A percentile compares a stretch with the other conserved stretches of the same genome.
phyloP scores from a whole-genome alignment of 371 early-diverging fungal genomes.

The Fennellomyces sp. region DNA sequence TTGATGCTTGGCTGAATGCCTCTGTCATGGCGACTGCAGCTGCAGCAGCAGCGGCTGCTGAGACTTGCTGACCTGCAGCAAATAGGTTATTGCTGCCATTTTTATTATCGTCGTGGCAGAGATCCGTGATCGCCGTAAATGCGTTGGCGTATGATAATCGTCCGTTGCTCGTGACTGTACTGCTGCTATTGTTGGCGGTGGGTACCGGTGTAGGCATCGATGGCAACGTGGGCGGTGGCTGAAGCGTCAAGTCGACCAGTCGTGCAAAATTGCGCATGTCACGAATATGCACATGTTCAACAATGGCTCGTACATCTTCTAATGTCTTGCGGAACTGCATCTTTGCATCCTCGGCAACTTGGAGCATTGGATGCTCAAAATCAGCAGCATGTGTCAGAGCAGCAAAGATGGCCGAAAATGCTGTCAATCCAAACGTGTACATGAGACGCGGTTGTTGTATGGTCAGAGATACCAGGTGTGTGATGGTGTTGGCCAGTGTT shows the following conservation, averaged over 20 bases:
- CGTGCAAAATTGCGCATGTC: constrained; percentile 35
- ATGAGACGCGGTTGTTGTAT: constrained; percentile 37
- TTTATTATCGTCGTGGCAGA: constrained; percentile 4
- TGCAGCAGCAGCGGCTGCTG: constrained; percentile 29
- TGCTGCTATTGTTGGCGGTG: neutral
- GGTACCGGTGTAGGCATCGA: constrained; percentile 23
- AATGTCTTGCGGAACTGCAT: constrained; percentile 41
- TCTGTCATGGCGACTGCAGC: constrained; percentile 36
- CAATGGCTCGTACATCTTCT: constrained; percentile 34
- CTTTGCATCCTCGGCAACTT: constrained; percentile 34
- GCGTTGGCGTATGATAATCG: constrained; percentile 12
- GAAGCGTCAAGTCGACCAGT: constrained; percentile 37
- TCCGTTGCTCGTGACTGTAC: neutral
- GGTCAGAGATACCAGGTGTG: constrained; percentile 38
- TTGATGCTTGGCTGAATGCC: neutral
- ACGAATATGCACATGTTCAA: constrained; percentile 7
- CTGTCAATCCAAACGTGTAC: constrained; percentile 38
- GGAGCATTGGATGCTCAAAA: constrained; percentile 35
- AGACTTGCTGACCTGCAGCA: constrained; percentile 4
- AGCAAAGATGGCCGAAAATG: constrained; percentile 47
- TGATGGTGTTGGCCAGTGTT: constrained; percentile 42
- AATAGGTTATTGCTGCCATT: neutral
- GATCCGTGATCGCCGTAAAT: constrained; percentile 15
- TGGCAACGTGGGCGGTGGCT: constrained; percentile 17
- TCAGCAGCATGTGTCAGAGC: constrained; percentile 47